phyloP scores from a whole-genome alignment of 805 yeast genomes.

The Saturnispora serradocipensis region DNA sequence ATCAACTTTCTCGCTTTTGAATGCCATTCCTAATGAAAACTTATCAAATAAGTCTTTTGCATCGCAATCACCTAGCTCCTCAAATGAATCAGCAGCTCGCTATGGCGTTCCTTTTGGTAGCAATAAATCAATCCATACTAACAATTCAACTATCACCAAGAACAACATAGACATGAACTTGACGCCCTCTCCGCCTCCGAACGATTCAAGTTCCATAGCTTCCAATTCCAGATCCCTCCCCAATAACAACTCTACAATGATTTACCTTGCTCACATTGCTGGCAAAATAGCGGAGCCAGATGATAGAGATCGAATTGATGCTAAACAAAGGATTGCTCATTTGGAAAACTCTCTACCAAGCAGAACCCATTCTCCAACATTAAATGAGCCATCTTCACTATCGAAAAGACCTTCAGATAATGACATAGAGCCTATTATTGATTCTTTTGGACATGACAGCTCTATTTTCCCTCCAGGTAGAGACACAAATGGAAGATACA shows the following conservation, averaged over 20 bases:
- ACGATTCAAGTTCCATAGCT: slow-evolving; percentile 1
- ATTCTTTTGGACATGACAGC: slow-evolving; percentile 24
- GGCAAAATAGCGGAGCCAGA: slow-evolving; percentile 67
- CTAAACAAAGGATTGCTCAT: slow-evolving; percentile 38
- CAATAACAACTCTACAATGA: slow-evolving; percentile 41
- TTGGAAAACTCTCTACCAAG: slow-evolving; percentile 28
- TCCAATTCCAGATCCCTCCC: slow-evolving; percentile 9
- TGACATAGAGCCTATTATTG: slow-evolving; percentile 16
- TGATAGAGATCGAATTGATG: slow-evolving; percentile 52
- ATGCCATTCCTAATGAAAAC: not conserved
- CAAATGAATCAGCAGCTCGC: not conserved
- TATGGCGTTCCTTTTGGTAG: not conserved
- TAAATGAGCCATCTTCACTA: not conserved
- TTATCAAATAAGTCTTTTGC: not conserved
- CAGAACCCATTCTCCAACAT: slow-evolving; percentile 3
- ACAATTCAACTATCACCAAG: not conserved
- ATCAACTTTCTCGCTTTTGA: not conserved
- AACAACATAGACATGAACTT: not conserved
- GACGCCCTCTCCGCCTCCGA: slow-evolving; percentile 1
- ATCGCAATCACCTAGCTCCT: not conserved
- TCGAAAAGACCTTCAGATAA: not conserved
- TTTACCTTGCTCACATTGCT: slow-evolving; percentile 69
- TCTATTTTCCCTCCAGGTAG: slow-evolving; percentile 19
- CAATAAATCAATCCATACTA: not conserved
- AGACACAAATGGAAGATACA: slow-evolving; percentile 21